Conservation (phyloP, 352 stramenopile genomes). For the Globisporangium cylindrosporum region DNA sequence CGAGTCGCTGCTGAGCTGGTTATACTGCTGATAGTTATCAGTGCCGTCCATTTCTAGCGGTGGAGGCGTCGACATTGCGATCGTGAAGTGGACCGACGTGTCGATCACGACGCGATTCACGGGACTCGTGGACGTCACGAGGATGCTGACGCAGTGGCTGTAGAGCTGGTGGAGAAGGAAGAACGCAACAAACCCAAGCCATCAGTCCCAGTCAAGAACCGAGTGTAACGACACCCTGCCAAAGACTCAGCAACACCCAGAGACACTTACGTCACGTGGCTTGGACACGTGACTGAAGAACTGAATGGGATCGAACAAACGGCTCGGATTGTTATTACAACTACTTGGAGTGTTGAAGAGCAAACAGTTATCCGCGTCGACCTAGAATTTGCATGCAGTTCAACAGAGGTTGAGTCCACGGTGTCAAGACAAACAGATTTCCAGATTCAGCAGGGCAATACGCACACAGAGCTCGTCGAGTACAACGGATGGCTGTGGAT, state of each 20-base stretch:
- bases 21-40: background rate
- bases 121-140: conserved; percentile 37
- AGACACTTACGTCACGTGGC: conserved; percentile 39
- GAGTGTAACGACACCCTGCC: background rate
- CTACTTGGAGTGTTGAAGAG: conserved; percentile 25
- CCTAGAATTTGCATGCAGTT: conserved; percentile 19
- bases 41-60: background rate
- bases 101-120: conserved; percentile 52
- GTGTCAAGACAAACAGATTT: too few relatives aligned
- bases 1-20: background rate
- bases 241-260: background rate
- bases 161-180: conserved; percentile 32
- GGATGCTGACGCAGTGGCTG: conserved; percentile 42
- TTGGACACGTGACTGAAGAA: conserved; percentile 41
- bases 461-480: conserved; percentile 41
- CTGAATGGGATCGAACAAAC: conserved; percentile 39
- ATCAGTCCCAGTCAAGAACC: background rate
- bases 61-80: background rate
- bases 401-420: background rate
- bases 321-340: background rate
- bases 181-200: background rate
- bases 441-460: background rate
- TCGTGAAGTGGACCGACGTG: conserved; percentile 48
- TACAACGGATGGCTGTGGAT: conserved; percentile 24
- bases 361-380: conserved; percentile 42